Percentiles rank a stretch among this genome's conserved stretches.
phyloP scores from a whole-genome alignment of 306 rosid species.

The Casuarina glauca region DNA sequence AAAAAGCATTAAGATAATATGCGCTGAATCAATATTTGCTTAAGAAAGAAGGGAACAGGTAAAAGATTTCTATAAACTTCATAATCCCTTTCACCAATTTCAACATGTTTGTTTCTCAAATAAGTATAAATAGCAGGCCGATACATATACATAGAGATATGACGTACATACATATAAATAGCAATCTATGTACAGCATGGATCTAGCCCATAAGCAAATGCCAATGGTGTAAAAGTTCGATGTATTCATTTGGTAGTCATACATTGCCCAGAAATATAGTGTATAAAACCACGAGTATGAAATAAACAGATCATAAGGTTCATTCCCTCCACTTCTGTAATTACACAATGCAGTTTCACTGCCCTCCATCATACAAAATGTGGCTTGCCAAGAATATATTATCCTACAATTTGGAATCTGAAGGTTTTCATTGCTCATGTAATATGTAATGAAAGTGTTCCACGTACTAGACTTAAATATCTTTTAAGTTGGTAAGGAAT shows the following conservation, averaged over 20 bases:
- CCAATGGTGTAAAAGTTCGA: neutral
- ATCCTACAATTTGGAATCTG: neutral
- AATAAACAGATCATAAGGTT: neutral
- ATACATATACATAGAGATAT: too few species aligned
- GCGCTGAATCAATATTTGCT: neutral
- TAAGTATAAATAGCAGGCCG: neutral
- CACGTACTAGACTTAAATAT: neutral
- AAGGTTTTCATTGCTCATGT: neutral
- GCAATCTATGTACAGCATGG: neutral
- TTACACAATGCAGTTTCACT: neutral
- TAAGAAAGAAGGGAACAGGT: neutral
- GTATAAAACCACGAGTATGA: neutral
- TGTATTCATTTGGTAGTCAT: neutral
- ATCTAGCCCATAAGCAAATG: neutral
- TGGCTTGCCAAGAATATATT: neutral
- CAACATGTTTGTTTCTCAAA: neutral
- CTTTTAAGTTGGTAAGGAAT: neutral
- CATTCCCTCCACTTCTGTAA: neutral
- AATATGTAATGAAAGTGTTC: neutral
- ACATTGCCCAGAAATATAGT: neutral
- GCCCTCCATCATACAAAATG: neutral
- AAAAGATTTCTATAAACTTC: neutral
- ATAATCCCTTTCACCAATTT: neutral
- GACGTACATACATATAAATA: too few species aligned
- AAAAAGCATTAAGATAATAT: neutral